Percentiles rank a stretch among this genome's conserved stretches.
These are phyloP conservation scores for Lentinula raphanica DNA, from an alignment of 768 basidiomycete species.

Conservation along the genomic window DNA sequence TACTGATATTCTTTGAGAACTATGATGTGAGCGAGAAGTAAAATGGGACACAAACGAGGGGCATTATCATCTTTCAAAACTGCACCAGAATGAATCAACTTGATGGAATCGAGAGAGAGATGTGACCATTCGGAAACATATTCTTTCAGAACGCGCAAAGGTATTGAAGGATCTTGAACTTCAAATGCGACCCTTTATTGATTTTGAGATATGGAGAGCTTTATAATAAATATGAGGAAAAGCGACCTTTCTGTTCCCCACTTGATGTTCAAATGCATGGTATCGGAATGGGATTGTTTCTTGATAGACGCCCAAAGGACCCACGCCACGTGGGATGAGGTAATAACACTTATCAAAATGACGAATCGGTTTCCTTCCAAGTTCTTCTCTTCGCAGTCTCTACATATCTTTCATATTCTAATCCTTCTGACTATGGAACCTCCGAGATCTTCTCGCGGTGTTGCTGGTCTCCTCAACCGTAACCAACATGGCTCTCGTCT, in stretches of 20 bases:
- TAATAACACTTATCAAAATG: neutral
- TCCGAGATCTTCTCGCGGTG: constrained; percentile 4
- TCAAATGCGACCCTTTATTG: neutral
- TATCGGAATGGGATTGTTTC: neutral
- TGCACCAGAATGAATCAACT: constrained; percentile 86
- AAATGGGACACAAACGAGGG: constrained; percentile 34
- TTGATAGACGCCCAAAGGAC: neutral
- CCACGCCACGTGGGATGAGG: neutral
- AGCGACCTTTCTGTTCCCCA: constrained; percentile 36
- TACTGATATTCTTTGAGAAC: constrained; percentile 34
- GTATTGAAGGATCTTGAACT: constrained; percentile 17
- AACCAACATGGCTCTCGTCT: constrained; percentile 22
- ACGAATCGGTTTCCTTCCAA: neutral
- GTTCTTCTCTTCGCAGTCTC: neutral
- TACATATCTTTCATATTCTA: neutral
- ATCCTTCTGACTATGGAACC: neutral
- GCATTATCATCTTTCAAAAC: constrained; percentile 81
- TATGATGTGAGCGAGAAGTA: constrained; percentile 7
- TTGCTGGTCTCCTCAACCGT: constrained; percentile 2
- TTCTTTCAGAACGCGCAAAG: constrained; percentile 49
- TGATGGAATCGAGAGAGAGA: constrained; percentile 65
- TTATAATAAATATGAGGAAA: neutral
- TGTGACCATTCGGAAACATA: constrained; percentile 72
- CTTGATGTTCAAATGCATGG: constrained; percentile 41
- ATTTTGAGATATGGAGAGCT: neutral